Evolutionary conservation across 1,139 yeast species (phyloP), one percentile per base, ranked within the genome.

Genomic region (Meyerozyma elateridarum): DNA sequence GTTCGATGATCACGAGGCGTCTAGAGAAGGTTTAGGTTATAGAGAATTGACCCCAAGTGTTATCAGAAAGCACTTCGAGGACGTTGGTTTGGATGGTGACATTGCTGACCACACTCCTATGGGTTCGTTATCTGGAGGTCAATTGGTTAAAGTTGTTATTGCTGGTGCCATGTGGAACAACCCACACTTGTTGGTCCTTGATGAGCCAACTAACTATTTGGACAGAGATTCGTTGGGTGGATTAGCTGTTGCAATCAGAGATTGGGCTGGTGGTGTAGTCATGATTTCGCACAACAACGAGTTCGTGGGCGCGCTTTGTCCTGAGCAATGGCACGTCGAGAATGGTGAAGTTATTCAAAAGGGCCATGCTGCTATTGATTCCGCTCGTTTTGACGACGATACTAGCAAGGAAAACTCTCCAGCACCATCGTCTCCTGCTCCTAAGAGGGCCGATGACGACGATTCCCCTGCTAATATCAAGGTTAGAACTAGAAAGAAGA

Each of bases 131-230:
- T 88, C 96, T 25, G 98, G 98, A 55, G 98, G 98, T 48, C 98
- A 91, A 69, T 74, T 89, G 56, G 98, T 91, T 42, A 91, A 91
- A 65, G 97, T 91, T 42, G 98, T 91, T 41, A 89, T 91, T 69
- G 98, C 98, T 12, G 97, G 97, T 62, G 97, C 97, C 44, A 91
- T 91, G 94, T 91, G 98, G 98, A 89, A 91, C 64, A 91, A 91
- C 56, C 98, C 98, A n/a, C 98, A 91, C 63, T 75, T 91, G 63
- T 76, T 91, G 44, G 98, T 91, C 26, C 73, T 91, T 45, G 98
- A 91, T 63, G 98, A 91, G 75, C 98, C 98, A 56, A 91, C 98
- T 52, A 91, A 91, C 66, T 91, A 91, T 72, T 73, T 91, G 64
- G 98, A 91, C 63, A 80, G 98, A 69, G 98, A 91, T 57, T 89